Evolutionary conservation across 1,139 yeast genomes (phyloP), one percentile per base, ranked within the genome.

Genomic region (Diutina siamensis): DNA sequence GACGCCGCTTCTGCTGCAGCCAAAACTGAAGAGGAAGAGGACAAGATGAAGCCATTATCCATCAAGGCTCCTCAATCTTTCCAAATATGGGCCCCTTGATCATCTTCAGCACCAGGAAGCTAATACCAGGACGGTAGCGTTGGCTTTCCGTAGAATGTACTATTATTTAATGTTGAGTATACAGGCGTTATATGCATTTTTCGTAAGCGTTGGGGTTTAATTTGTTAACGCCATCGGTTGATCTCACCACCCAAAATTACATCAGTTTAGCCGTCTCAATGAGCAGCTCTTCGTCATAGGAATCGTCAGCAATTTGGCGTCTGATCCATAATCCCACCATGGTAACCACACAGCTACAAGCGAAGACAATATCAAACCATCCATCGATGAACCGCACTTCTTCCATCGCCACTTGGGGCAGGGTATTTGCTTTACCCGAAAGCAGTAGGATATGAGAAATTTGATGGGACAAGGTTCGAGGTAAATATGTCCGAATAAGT

Each of bases 51-150:
- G 57, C 95, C 95, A 8, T 71, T 86, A 45, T 84, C 95, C 36
- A 67, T 83, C 50, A 89, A 83, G 53, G 73, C 86, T 15, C 96
- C 96, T 2, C 94, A 84, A 60, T 67, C 80, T 34, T 88, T 86
- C 62, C 84, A 89, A 61, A 83, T 86, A 53, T 88, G 97, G 97
- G 84, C 83, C 44, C 75, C 75, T 34, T 70, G 56, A 53, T 7
- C 34, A 13, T 25, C 9, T 7, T 25, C 9, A 10, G 10, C 9
- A 7, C 28, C 10, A 25, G 28, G 10, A 25, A 25, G 10, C 10
- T 10, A 25, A 25, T 25, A 25, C 10, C 9, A 25, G 10, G 28
- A 7, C 28, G 28, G 28, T 25, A 9, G 34, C 34, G 12, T 4
- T n/a, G 28, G 34, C 15, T 31, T 9, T 9, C 34, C 15, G 13